phyloP scores from a whole-genome alignment of 1,284 basidiomycete genomes.

The Rhizopogon parksii region DNA sequence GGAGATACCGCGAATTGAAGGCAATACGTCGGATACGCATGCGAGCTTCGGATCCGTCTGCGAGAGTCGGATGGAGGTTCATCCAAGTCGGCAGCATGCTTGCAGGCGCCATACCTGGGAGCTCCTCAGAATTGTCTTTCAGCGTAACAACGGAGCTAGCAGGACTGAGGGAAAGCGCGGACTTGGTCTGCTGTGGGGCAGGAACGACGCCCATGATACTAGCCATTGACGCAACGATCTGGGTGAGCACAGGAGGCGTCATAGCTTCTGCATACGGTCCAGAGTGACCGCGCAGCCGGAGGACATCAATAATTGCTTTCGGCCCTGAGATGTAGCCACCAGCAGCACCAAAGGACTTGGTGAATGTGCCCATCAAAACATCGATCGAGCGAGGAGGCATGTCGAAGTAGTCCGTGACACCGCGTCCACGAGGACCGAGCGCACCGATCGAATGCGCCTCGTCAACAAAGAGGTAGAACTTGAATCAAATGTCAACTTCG shows the following conservation, averaged over 20 bases:
- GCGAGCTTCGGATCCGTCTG: constrained; percentile 79
- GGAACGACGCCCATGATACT: constrained; percentile 89
- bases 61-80: constrained; percentile 57
- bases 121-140: constrained; percentile 29
- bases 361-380: constrained; percentile 98
- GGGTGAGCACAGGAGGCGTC: constrained; percentile 85
- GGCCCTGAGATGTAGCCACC: constrained; percentile 92
- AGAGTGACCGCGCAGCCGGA: constrained; percentile 80
- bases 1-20: constrained; percentile 94
- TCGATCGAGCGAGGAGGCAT: constrained; percentile 80
- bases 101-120: constrained; percentile 60
- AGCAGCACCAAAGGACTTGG: constrained; percentile 96
- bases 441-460: constrained; percentile 98
- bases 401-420: constrained; percentile 93
- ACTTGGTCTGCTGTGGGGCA: constrained; percentile 26
- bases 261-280: constrained; percentile 89
- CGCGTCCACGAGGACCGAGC: constrained; percentile 88
- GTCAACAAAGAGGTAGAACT: constrained; percentile 96
- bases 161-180: constrained; percentile 19
- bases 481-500: constrained; percentile 10
- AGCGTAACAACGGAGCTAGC: constrained; percentile 28
- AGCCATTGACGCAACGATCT: constrained; percentile 89
- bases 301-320: constrained; percentile 73
- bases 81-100: constrained; percentile 66
- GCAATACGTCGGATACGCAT: constrained; percentile 82